Conservation (phyloP, 176 grass and related monocot genomes). For the Bromus sterilis region DNA sequence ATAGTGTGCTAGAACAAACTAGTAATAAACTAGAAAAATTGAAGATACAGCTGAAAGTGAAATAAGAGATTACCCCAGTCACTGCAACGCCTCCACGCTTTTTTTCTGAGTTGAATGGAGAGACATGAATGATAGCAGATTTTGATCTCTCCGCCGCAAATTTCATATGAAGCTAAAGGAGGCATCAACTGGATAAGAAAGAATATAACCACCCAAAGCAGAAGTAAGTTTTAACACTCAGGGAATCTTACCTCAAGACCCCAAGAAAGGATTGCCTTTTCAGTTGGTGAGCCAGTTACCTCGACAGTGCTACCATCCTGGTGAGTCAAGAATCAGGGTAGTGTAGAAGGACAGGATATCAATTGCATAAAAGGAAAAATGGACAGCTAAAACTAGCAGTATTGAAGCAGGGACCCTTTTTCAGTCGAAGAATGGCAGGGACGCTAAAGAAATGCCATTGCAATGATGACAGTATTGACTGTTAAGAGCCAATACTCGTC, state of each 20-base stretch:
- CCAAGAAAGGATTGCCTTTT: conserved; percentile 90
- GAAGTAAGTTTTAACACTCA: neutral
- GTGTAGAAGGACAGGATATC: neutral
- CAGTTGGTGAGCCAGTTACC: conserved; percentile 83
- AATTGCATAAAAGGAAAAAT: neutral
- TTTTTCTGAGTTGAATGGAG: conserved; percentile 92
- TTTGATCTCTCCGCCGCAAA: conserved; percentile 60
- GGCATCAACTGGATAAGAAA: conserved; percentile 31
- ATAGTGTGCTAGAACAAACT: neutral
- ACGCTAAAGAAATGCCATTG: neutral
- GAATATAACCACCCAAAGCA: neutral
- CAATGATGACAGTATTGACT: neutral
- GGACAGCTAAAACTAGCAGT: neutral
- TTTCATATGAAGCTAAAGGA: conserved; percentile 70
- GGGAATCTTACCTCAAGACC: conserved; percentile 59
- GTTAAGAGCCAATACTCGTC: neutral
- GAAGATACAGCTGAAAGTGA: neutral
- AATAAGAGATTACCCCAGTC: conserved; percentile 37
- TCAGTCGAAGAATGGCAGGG: neutral
- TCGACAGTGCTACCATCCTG: conserved; percentile 53
- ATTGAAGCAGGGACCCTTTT: neutral
- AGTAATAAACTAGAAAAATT: conserved; percentile 1
- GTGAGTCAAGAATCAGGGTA: conserved; percentile 13
- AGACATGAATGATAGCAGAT: conserved; percentile 73
- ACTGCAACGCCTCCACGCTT: conserved; percentile 76